These are phyloP conservation scores for Lactifluus rugatus DNA, from an alignment of 768 basidiomycete species.

Conservation along the genomic window DNA sequence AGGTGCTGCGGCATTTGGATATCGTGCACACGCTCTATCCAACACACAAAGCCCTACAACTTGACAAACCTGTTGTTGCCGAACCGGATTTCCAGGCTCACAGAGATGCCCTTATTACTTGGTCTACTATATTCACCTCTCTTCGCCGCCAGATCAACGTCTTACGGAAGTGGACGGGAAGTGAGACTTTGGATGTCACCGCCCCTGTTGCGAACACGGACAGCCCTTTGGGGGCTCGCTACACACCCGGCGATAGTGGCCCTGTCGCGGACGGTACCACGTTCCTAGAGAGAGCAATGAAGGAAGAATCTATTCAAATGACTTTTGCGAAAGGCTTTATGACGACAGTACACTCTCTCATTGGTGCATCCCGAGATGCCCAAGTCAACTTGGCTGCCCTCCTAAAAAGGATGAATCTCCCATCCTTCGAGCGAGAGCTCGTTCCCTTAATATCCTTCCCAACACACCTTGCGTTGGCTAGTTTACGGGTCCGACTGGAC, in stretches of 20 bases:
- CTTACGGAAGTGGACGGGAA: conserved; percentile 89
- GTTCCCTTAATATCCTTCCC: conserved; percentile 94
- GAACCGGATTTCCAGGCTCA: conserved; percentile 65
- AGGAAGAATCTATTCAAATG: conserved; percentile 92
- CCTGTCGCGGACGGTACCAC: conserved; percentile 63
- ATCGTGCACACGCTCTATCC: conserved; percentile 84
- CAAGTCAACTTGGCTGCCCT: conserved; percentile 69
- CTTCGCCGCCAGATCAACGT: conserved; percentile 73
- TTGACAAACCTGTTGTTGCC: conserved; percentile 65
- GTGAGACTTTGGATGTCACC: conserved; percentile 81
- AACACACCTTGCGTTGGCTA: conserved; percentile 86
- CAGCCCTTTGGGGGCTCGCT: conserved; percentile 29
- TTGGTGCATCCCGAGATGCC: conserved; percentile 77
- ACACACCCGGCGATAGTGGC: conserved; percentile 25
- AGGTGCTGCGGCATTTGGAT: conserved; percentile 65
- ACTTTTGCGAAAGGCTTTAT: conserved; percentile 89
- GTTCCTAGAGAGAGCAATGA: conserved; percentile 88
- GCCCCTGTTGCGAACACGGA: conserved; percentile 66
- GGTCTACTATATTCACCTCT: conserved; percentile 82
- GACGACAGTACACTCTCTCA: conserved; percentile 76
- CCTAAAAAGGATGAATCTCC: conserved; percentile 84
- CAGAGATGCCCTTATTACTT: conserved; percentile 82
- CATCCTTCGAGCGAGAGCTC: conserved; percentile 81
- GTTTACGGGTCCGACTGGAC: conserved; percentile 79
- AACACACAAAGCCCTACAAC: conserved; percentile 64